Percentiles rank a stretch among this genome's conserved stretches.
Conservation (phyloP, 2,329 filamentous ascomycete genomes). For the Chaetomium sp. region DNA sequence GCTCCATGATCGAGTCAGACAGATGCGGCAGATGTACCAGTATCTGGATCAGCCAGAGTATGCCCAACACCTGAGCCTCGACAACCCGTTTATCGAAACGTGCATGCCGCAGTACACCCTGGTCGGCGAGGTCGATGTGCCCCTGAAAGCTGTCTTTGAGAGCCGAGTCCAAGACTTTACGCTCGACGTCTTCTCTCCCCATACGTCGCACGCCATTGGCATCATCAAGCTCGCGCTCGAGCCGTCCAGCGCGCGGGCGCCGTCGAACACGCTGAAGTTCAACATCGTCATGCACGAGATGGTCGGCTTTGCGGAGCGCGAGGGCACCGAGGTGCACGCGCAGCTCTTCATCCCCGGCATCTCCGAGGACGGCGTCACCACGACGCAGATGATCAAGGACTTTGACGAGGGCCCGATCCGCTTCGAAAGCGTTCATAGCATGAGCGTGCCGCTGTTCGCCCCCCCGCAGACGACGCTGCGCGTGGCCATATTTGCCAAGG, state of each 20-base stretch:
- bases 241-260: slow-evolving; percentile 88
- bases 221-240: slow-evolving; percentile 90
- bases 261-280: slow-evolving; percentile 91
- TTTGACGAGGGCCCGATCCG: slow-evolving; percentile 92
- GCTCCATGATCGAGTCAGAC: slow-evolving; percentile 78
- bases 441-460: slow-evolving; percentile 84
- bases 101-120: slow-evolving; percentile 92
- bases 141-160: slow-evolving; percentile 89
- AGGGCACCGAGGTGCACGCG: slow-evolving; percentile 93
- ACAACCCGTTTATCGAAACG: slow-evolving; percentile 89
- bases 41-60: slow-evolving; percentile 96
- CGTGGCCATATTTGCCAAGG: slow-evolving; percentile 87
- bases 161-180: slow-evolving; percentile 92
- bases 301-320: slow-evolving; percentile 89
- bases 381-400: slow-evolving; percentile 88
- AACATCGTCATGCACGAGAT: slow-evolving; percentile 98
- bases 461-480: slow-evolving; percentile 74
- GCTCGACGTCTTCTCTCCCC: slow-evolving; percentile 87
- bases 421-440: slow-evolving; percentile 97
- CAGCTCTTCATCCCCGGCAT: slow-evolving; percentile 94
- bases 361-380: slow-evolving; percentile 88
- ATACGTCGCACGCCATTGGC: slow-evolving; percentile 86
- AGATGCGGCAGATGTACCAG: slow-evolving; percentile 97
- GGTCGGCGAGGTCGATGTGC: slow-evolving; percentile 90
- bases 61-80: slow-evolving; percentile 85